Base-by-base conservation (phyloP, 2,329 filamentous ascomycete genomes). In the Aspergillus oerlinghausenensis region DNA sequence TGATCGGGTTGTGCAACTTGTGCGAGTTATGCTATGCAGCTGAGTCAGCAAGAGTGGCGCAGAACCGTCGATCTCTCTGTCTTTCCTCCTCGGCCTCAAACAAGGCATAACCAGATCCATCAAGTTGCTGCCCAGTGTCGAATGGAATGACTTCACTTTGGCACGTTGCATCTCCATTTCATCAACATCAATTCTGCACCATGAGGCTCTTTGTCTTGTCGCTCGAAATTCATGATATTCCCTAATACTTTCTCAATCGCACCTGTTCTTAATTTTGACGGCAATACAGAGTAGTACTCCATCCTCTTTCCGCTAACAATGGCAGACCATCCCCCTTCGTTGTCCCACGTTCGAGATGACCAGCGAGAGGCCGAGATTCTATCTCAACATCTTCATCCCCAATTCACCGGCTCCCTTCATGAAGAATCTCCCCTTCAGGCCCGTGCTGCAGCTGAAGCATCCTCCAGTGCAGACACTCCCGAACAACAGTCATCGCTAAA, bases 401-500 rank as follows among this genome's bases (percentile, higher is more conserved):
- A 65, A 42, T 65, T 59, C 55, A 65, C 63, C 17, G 63, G 60
- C 32, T 60, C 62, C 1, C 52, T 63, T 11, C 58, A 64, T 17
- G 63, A 58, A 10, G 56, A 60, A 10, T 55, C 56, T 1, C 43
- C 48, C 6, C 17, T 42, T 14, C 32, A 48, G 17, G 50, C 56
- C 7, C 55, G 40, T 8, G 51, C 32, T n/a, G 48, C 55, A 5
- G 56, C 21, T 4, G 50, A 54, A 32, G 32, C 52, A 5, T 50
- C 51, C n/a, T 51, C 19, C 51, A 42, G 49, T 11, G 29, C 54
- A 17, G 51, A 43, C 38, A 26, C 23, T 25, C 71, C 58, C 1
- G 63, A 62, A 8, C 65, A 73, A 48, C 83, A 87, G 58, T 90
- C 88, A 1, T 92, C 89, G 0, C 76, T 92, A 53, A 84, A 79